These are phyloP conservation scores for Babesia divergens DNA, from an alignment of 169 alveolate species.

Conservation along the genomic window DNA sequence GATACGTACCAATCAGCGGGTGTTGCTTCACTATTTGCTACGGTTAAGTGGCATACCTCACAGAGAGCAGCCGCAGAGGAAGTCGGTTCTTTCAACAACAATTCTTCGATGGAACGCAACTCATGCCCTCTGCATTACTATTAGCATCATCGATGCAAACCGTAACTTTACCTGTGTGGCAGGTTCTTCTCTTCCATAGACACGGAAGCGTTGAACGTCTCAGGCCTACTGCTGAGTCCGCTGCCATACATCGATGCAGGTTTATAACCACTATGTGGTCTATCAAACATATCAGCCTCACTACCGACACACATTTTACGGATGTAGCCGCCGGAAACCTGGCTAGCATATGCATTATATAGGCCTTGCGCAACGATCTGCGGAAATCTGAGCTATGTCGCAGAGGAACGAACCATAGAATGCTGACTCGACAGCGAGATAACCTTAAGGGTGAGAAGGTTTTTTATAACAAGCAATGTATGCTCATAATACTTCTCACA, in stretches of 20 bases:
- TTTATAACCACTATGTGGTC: neutral
- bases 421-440: conserved; percentile 38
- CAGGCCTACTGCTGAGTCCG: conserved; percentile 17
- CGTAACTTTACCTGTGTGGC: conserved; percentile 32
- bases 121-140: conserved; percentile 60
- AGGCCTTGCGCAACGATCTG: conserved; percentile 46
- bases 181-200: conserved; percentile 42
- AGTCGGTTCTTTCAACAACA: conserved; percentile 36
- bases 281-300: neutral
- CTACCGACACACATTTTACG: neutral
- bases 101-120: conserved; percentile 44
- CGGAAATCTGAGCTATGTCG: neutral
- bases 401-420: conserved; percentile 18
- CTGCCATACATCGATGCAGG: conserved; percentile 24
- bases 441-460: conserved; percentile 29
- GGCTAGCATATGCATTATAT: conserved; percentile 59
- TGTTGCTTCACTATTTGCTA: neutral
- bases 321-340: conserved; percentile 43
- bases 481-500: conserved; percentile 27
- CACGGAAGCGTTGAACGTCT: conserved; percentile 40
- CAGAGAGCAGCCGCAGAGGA: conserved; percentile 11
- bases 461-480: conserved; percentile 24
- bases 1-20: conserved; percentile 35
- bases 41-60: conserved; percentile 10
- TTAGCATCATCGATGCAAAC: neutral